Evolutionary conservation across 257 asterid species (phyloP), one percentile per base, ranked within the genome.

Genomic region (Nicotiana tomentosiformis): DNA sequence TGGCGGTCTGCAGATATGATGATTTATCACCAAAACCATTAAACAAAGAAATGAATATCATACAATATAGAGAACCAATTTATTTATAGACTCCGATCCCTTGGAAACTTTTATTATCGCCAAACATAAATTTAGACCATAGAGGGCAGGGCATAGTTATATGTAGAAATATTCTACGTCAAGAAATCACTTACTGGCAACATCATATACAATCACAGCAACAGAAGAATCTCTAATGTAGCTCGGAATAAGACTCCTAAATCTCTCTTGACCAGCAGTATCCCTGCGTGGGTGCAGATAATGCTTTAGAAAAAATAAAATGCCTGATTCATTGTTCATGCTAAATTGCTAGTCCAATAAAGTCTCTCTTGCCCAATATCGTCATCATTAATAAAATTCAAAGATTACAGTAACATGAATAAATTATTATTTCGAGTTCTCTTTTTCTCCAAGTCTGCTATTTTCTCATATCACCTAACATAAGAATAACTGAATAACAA

Each of bases 201-300:
- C 97, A 84, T 95, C 99, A 69, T 90, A 95, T 70, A 88, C 99
- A 80, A 95, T 88, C 81, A 95, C 97, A 78, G 99, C 99, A 10
- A 95, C 98, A 16, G 98, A 95, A 80, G 99, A 95, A 91, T 95
- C 99, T 87, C 90, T 74, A 49, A 74, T 74, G 35, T 74, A 74
- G 62, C 79, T 74, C 29, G 79, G 79, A 74, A 74, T 74, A 74
- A 74, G 79, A 12, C 79, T 74, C 51, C 79, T 74, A 74, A 74
- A 74, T 74, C 79, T 74, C 15, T 95, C 98, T 87, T 93, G 99
- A 57, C 98, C 99, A 83, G 98, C 99, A 82, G 99, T 95, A 88
- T 95, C 97, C 99, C 97, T 93, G 90, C 46, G 33, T 51, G 7
- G 18, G 33, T 82, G 85, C 33, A 68, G 18, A 35, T 26, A 33